These are phyloP conservation scores for Hypericum androsaemum DNA, from an alignment of 345 rosid species.

Conservation along the genomic window DNA sequence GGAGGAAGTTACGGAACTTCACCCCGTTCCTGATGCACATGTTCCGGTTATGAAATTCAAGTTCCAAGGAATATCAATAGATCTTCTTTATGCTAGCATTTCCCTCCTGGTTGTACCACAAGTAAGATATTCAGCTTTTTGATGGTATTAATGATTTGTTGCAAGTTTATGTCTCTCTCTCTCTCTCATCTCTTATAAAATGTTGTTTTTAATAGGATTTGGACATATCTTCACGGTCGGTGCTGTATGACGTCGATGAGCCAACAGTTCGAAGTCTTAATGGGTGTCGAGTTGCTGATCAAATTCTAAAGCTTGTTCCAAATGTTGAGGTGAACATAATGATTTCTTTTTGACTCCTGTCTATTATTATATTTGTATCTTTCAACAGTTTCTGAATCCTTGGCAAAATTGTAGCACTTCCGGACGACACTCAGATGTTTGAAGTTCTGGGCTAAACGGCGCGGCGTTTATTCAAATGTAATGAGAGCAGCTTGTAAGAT, in stretches of 20 bases:
- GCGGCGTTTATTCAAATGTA: constrained; percentile 74
- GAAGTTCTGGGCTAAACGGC: constrained; percentile 63
- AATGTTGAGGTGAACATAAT: constrained; percentile 52
- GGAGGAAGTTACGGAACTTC: constrained; percentile 85
- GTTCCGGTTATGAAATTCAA: constrained; percentile 97
- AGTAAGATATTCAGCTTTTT: constrained; percentile 26
- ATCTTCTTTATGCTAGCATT: constrained; percentile 90
- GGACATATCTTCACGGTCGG: constrained; percentile 66
- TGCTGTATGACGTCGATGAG: constrained; percentile 70
- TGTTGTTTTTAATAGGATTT: constrained; percentile 46
- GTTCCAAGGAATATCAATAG: constrained; percentile 79
- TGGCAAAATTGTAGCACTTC: constrained; percentile 43
- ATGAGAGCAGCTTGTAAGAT: constrained; percentile 25
- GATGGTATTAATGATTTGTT: not conserved
- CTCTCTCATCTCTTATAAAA: constrained; percentile 4
- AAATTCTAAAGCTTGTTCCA: constrained; percentile 85
- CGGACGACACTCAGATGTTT: constrained; percentile 52
- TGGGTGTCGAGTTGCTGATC: constrained; percentile 98
- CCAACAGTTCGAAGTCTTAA: constrained; percentile 90
- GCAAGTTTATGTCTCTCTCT: constrained; percentile 2
- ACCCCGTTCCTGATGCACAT: constrained; percentile 93
- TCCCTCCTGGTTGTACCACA: constrained; percentile 74
- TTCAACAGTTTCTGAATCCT: constrained; percentile 4
- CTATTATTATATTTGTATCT: not conserved
- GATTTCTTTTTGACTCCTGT: no score